Percentiles rank a stretch among this genome's conserved stretches.
Conservation (phyloP, 257 asterid genomes). For the Gardenia jasminoides region DNA sequence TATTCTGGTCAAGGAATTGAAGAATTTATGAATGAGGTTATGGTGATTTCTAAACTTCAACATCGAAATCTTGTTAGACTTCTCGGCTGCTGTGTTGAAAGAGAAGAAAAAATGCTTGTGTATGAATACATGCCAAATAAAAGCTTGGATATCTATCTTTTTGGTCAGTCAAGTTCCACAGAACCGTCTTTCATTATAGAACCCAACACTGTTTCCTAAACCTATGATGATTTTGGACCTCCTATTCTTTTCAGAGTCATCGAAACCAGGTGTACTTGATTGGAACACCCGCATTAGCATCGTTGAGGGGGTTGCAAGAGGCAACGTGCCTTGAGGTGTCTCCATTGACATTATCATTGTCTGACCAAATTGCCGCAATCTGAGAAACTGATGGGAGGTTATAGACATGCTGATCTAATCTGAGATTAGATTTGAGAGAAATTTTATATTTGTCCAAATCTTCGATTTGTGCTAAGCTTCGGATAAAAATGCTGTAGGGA, state of each 20-base stretch:
- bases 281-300: conserved; percentile 49
- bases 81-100: conserved; percentile 16
- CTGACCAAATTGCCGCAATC: too few species aligned
- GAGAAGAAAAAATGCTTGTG: conserved; percentile 16
- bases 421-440: too few species aligned
- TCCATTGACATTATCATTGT: too few species aligned
- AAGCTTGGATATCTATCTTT: conserved; percentile 11
- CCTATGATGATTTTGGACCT: too few species aligned
- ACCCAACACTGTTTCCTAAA: too few species aligned
- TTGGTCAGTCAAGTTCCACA: too few species aligned
- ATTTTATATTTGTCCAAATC: too few species aligned
- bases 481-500: too few species aligned
- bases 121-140: conserved; percentile 16
- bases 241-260: conserved; percentile 9
- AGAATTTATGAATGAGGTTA: conserved; percentile 13
- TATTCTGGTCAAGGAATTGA: conserved; percentile 16
- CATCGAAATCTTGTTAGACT: conserved; percentile 16
- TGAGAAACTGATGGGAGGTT: too few species aligned
- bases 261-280: conserved; percentile 29
- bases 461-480: too few species aligned
- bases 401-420: too few species aligned
- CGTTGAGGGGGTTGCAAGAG: conserved; percentile 59
- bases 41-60: conserved; percentile 16
- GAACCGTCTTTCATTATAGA: too few species aligned
- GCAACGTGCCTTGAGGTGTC: neutral